Conservation (phyloP, 305 asterid genomes). For the Fraxinus nigra region DNA sequence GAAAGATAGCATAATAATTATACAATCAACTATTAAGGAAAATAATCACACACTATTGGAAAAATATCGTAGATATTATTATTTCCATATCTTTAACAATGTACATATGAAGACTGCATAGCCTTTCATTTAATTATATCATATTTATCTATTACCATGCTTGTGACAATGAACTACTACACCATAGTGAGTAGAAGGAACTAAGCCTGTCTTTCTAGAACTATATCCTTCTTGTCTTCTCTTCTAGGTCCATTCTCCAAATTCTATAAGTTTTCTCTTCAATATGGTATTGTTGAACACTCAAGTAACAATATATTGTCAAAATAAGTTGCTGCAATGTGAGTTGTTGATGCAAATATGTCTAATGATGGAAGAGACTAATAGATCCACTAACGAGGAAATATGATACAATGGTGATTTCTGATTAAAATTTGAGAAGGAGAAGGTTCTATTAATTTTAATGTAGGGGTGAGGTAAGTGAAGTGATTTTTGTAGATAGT, state of each 20-base stretch:
- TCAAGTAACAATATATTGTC: neutral
- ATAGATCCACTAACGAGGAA: neutral
- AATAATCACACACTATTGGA: too few relatives aligned
- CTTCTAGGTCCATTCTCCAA: slow-evolving; percentile 17
- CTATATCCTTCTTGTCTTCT: slow-evolving; percentile 2
- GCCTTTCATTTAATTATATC: neutral
- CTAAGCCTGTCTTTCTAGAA: slow-evolving; percentile 1
- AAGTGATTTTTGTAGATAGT: neutral
- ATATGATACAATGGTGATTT: neutral
- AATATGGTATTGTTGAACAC: neutral
- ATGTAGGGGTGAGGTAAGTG: neutral
- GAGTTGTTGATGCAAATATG: neutral
- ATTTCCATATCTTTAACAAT: too few relatives aligned
- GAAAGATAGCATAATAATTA: too few relatives aligned
- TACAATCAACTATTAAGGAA: too few relatives aligned
- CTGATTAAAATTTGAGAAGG: neutral
- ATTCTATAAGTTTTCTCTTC: slow-evolving; percentile 1
- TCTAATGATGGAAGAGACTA: neutral
- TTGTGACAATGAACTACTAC: slow-evolving; percentile 4
- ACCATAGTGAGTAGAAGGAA: slow-evolving; percentile 9
- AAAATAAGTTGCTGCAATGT: neutral
- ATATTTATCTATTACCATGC: neutral
- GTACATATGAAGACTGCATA: neutral
- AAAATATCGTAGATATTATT: too few relatives aligned
- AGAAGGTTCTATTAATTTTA: neutral